Conservation (phyloP, 768 basidiomycete species). For the Termitomyces sp. region DNA sequence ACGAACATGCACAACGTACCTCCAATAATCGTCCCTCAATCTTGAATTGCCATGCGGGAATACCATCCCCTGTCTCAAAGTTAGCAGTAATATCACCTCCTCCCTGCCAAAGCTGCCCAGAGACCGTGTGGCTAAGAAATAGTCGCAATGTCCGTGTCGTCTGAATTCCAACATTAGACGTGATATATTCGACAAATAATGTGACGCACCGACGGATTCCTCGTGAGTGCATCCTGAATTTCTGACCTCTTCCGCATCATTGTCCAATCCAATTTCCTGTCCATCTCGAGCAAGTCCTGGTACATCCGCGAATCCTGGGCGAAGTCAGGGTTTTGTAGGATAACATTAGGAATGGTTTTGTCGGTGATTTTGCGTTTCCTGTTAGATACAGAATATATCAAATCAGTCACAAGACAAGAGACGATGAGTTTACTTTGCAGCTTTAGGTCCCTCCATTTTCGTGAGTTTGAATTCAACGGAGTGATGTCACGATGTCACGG, state of each 20-base stretch:
- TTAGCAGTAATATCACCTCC: constrained; percentile 41
- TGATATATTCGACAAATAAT: constrained; percentile 3
- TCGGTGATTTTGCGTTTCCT: constrained; percentile 79
- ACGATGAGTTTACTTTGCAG: constrained; percentile 25
- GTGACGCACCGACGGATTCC: constrained; percentile 57
- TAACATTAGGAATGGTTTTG: constrained; percentile 70
- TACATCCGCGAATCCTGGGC: constrained; percentile 84
- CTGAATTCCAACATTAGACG: constrained; percentile 30
- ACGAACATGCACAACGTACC: constrained; percentile 32
- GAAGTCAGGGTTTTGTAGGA: constrained; percentile 70
- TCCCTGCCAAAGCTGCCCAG: constrained; percentile 81
- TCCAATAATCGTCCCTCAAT: constrained; percentile 85
- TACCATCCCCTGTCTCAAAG: constrained; percentile 82
- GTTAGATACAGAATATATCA: neutral
- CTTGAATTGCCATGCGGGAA: constrained; percentile 85
- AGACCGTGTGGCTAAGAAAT: constrained; percentile 85
- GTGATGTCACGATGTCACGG: neutral
- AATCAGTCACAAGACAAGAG: neutral
- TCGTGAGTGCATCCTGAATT: constrained; percentile 81
- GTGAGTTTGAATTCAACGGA: constrained; percentile 2
- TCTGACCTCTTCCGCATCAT: constrained; percentile 87
- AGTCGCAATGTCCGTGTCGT: constrained; percentile 78
- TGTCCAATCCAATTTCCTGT: constrained; percentile 92
- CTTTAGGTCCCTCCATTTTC: constrained; percentile 31
- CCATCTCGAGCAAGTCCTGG: constrained; percentile 80